Evolutionary conservation across 306 rosid genomes (phyloP), one percentile per base, ranked within the genome.

Genomic region (Senna tora): DNA sequence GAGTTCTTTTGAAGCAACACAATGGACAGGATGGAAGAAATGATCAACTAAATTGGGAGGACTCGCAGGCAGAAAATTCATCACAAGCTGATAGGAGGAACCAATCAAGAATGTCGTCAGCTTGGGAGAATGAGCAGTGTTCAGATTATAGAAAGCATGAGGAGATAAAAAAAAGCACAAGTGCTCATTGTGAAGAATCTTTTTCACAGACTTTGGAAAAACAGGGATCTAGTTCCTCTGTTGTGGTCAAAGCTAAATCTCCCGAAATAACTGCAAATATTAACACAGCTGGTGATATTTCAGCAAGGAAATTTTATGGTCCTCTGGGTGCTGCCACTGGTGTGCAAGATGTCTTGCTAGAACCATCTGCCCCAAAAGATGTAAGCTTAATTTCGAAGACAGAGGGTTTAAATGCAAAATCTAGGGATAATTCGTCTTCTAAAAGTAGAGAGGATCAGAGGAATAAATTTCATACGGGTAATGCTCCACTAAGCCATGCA

Each of bases 331-430:
- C 64, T 74, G 71, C 86, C 74, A 65, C 80, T 72, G 83, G 82
- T 77, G 38, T 69, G 60, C 76, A 73, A 53, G 88, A 87, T 69
- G 77, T 49, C 51, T 45, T 80, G 69, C 80, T 78, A 11, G 75
- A 20, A 63, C 59, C 75, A 46, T 76, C 84, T 76, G 84, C 82
- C 65, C 56, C 81, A 21, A 93, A 88, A 82, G 96, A 90, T 74
- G 61, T 90, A 66, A 87, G 88, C 71, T 59, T 93, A 73, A 87
- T 93, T 72, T 89, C 83, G 74, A 90, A 87, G 80, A 88, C 90
- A 73, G 96, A 90, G 84, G 92, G 92, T 83, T 79, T 93, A 75
- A 93, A 93, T 88, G 96, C 96, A 73, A 93, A 88, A 83, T 90
- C 89, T 36, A 89, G 98, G 22, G 96, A 88, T 84, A 74, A 39